Percentiles rank a stretch among this genome's conserved stretches.
These are phyloP conservation scores for Chalciporus piperatus DNA, from an alignment of 768 basidiomycete genomes.

Conservation along the genomic window DNA sequence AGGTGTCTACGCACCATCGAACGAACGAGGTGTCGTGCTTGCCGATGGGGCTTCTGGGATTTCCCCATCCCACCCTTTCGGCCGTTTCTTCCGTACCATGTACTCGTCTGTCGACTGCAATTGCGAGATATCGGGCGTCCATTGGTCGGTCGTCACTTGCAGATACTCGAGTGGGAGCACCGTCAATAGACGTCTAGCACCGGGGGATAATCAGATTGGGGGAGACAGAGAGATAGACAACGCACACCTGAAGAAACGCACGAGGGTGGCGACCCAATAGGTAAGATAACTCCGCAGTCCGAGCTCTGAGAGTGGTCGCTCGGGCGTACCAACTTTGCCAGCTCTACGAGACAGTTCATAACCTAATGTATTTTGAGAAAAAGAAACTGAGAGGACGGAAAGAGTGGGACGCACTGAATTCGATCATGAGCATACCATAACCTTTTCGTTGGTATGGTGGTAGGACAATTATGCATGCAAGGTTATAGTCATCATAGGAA, in stretches of 20 bases:
- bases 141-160: constrained; percentile 43
- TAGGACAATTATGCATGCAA: constrained; percentile 93
- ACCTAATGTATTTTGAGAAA: constrained; percentile 46
- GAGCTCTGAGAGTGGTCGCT: constrained; percentile 91
- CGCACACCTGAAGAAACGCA: constrained; percentile 79
- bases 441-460: constrained; percentile 90
- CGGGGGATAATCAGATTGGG: neutral
- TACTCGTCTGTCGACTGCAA: constrained; percentile 33
- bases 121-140: constrained; percentile 40
- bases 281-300: constrained; percentile 88
- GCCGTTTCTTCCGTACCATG: constrained; percentile 41
- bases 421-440: constrained; percentile 94
- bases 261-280: constrained; percentile 80
- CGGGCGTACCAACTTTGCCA: constrained; percentile 85
- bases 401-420: constrained; percentile 76
- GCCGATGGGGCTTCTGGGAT: constrained; percentile 37
- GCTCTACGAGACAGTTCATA: constrained; percentile 86
- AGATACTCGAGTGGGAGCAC: constrained; percentile 54
- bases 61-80: constrained; percentile 79
- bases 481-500: constrained; percentile 95
- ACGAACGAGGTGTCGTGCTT: constrained; percentile 33
- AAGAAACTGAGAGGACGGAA: neutral
- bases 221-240: neutral
- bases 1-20: constrained; percentile 39
- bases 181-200: constrained; percentile 51